phyloP scores from a whole-genome alignment of 805 yeast genomes.

The Naumovozyma baii region DNA sequence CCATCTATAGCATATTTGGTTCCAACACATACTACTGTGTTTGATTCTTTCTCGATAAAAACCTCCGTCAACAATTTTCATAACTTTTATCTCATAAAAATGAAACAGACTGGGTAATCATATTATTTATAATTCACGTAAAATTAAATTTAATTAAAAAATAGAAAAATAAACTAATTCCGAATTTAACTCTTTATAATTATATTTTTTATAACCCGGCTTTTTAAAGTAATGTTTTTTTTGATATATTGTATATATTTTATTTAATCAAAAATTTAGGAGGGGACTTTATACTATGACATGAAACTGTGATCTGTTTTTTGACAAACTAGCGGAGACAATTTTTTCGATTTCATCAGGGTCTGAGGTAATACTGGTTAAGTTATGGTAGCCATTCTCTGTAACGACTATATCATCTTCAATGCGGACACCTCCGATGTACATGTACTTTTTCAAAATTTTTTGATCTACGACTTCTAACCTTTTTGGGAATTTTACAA shows the following conservation, averaged over 20 bases:
- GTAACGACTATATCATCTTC: slow-evolving; percentile 89
- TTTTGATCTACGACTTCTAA: slow-evolving; percentile 51
- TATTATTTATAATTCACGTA: too few relatives aligned
- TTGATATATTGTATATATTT: neutral
- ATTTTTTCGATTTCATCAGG: slow-evolving; percentile 73
- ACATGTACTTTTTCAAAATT: slow-evolving; percentile 67
- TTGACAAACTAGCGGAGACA: slow-evolving; percentile 58
- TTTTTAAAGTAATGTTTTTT: too few relatives aligned
- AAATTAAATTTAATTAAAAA: too few relatives aligned
- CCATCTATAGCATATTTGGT: too few relatives aligned
- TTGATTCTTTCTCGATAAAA: too few relatives aligned
- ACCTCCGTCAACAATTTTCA: too few relatives aligned
- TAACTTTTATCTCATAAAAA: too few relatives aligned
- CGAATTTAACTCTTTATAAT: too few relatives aligned
- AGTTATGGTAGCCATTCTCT: slow-evolving; percentile 62
- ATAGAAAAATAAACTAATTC: too few relatives aligned
- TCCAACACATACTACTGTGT: too few relatives aligned
- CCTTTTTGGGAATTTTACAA: slow-evolving; percentile 38
- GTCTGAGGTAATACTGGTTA: slow-evolving; percentile 77
- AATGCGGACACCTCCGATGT: slow-evolving; percentile 94
- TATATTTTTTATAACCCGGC: too few relatives aligned
- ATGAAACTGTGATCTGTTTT: slow-evolving; percentile 59
- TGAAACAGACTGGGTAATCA: too few relatives aligned
- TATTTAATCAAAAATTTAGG: neutral
- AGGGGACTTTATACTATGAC: slow-evolving; percentile 28